Conservation (phyloP, 1,139 yeast species). For the Kluyveromyces marxianus region DNA sequence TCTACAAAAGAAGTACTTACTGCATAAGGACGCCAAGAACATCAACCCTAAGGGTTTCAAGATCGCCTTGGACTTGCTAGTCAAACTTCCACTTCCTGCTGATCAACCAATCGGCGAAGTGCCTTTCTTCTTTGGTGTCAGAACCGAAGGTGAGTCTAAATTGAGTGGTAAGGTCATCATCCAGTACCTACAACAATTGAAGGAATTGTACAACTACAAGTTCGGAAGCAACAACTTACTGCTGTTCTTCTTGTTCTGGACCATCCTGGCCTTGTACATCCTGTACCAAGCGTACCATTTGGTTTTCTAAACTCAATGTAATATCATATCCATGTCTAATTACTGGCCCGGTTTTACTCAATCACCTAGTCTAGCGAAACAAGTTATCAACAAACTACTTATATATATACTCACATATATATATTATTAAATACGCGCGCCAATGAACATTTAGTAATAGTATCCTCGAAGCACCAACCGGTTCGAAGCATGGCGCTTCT, state of each 20-base stretch:
- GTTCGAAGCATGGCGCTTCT: too few relatives aligned
- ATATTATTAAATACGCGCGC: too few relatives aligned
- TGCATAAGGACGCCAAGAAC: conserved; percentile 26
- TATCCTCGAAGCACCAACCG: too few relatives aligned
- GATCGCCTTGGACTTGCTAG: conserved; percentile 39
- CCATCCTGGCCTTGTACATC: conserved; percentile 25
- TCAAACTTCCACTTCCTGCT: conserved; percentile 36
- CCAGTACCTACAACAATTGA: conserved; percentile 37
- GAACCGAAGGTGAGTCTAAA: conserved; percentile 43
- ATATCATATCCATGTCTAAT: neutral
- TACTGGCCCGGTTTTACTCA: neutral
- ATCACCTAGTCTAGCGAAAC: too few relatives aligned
- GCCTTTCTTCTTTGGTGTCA: conserved; percentile 43
- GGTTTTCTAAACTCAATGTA: neutral
- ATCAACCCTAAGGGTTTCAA: conserved; percentile 40
- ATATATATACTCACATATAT: too few relatives aligned
- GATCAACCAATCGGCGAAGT: conserved; percentile 36
- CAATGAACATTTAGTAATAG: too few relatives aligned
- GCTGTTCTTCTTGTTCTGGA: conserved; percentile 24
- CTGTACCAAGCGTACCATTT: conserved; percentile 15
- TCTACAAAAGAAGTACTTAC: conserved; percentile 36
- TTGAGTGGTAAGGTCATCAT: conserved; percentile 40
- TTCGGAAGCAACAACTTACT: conserved; percentile 34
- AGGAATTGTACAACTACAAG: conserved; percentile 37
- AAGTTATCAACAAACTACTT: too few relatives aligned